These are phyloP conservation scores for Macadamia tetraphylla DNA, from an alignment of 164 flowering plant genomes.

Conservation along the genomic window DNA sequence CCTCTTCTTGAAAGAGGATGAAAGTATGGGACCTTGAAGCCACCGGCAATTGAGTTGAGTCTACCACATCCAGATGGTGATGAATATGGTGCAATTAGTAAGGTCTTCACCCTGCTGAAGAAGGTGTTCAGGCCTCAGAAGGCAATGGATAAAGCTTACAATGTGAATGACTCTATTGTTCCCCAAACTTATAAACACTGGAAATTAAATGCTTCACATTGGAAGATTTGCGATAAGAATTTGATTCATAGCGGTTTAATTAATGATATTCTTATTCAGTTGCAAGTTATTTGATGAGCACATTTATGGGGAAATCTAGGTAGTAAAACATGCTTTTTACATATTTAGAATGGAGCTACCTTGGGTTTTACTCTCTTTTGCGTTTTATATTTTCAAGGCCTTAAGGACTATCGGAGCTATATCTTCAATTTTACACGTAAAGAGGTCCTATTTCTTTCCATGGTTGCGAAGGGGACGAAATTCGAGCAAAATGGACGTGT, in stretches of 20 bases:
- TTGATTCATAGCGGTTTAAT: background rate
- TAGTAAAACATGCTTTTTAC: too few species aligned
- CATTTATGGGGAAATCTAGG: too few species aligned
- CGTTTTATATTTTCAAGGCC: too few species aligned
- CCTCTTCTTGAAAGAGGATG: constrained; percentile 65
- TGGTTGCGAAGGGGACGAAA: too few species aligned
- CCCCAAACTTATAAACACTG: constrained; percentile 97
- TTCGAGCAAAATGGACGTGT: too few species aligned
- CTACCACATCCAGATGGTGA: constrained; percentile 77
- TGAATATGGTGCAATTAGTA: constrained; percentile 48
- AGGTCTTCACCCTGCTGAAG: constrained; percentile 59
- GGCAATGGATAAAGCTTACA: constrained; percentile 93
- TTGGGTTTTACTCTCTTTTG: too few species aligned
- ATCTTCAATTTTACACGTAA: too few species aligned
- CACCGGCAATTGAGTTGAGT: constrained; percentile 84
- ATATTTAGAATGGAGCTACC: too few species aligned
- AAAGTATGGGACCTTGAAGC: constrained; percentile 73
- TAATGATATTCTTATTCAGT: background rate
- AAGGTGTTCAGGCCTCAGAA: constrained; percentile 53
- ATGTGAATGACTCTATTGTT: constrained; percentile 78
- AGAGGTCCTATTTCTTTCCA: too few species aligned
- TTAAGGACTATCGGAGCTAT: too few species aligned
- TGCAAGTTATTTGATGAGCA: too few species aligned
- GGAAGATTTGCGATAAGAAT: background rate
- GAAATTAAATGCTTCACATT: constrained; percentile 24